phyloP scores from a whole-genome alignment of 805 yeast species.

The Ogataea henricii region DNA sequence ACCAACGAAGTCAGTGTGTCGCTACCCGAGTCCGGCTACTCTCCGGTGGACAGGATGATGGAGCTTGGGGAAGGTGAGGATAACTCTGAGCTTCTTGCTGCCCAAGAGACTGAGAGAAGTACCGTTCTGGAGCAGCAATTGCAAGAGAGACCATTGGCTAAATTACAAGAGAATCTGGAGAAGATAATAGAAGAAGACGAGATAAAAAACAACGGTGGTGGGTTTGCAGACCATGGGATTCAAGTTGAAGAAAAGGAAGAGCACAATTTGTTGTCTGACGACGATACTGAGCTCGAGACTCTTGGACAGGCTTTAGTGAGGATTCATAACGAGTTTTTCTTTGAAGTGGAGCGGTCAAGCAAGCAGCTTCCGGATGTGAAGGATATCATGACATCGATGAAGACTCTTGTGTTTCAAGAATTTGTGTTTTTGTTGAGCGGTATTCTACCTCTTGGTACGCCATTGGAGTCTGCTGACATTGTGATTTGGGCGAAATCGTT shows the following conservation, averaged over 20 bases:
- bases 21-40: conserved; percentile 31
- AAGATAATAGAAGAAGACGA: conserved; percentile 42
- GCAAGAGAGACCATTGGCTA: conserved; percentile 81
- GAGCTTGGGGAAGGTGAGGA: conserved; percentile 54
- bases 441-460: conserved; percentile 80
- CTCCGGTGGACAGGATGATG: conserved; percentile 52
- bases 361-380: conserved; percentile 60
- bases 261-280: conserved; percentile 66
- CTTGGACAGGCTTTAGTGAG: conserved; percentile 61
- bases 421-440: conserved; percentile 82
- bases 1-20: conserved; percentile 23
- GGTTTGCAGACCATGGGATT: not conserved
- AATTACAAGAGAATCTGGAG: conserved; percentile 73
- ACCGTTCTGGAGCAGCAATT: conserved; percentile 78
- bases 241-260: conserved; percentile 29
- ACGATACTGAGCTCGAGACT: conserved; percentile 72
- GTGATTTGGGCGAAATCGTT: conserved; percentile 91
- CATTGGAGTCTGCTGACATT: conserved; percentile 75
- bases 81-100: conserved; percentile 48
- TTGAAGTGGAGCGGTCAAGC: conserved; percentile 39
- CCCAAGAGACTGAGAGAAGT: conserved; percentile 63
- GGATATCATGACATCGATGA: conserved; percentile 73
- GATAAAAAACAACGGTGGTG: conserved; percentile 22
- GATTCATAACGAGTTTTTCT: conserved; percentile 71
- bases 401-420: conserved; percentile 64